Base-by-base conservation (phyloP, 176 grass and related monocot genomes). In the Aegilops sharonensis region DNA sequence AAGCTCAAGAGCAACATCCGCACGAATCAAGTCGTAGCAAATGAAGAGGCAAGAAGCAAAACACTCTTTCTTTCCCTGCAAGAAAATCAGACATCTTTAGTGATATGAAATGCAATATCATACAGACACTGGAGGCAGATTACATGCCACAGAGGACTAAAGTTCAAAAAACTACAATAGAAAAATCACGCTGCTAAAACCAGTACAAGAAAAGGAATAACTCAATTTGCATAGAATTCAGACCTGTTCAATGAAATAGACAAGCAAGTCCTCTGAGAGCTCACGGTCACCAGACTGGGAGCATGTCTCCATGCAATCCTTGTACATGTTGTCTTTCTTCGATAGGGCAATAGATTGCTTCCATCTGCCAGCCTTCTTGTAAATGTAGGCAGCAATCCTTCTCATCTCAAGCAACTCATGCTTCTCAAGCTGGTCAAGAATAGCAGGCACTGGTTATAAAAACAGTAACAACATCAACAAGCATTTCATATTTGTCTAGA, bases 261-360 rank as follows among this genome's bases (percentile, higher is more conserved):
- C 86, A 88, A 98, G 91, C 81, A 95, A 87, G 45, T 99, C 97
- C 47, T 99, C 97, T 14, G 94, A 94, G 35, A 96, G 90, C 64
- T 99, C 97, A 31, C 92, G 89, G 56, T 92, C 94, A 87, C 97
- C 94, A 83, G 94, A 99, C 48, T 96, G 97, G 0, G 97, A 99
- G 83, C 97, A 99, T 80, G 97, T 99, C 85, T 99, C 97, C 97
- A 99, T 99, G 84, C 90, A 93, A 87, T 98, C 97, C 87, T 94
- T 95, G 85, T 98, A 98, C 90, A 98, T 88, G 87, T 95, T 98
- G 66, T 96, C 97, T 83, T 98, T 98, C 92, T 98, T 98, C 0
- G 97, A 98, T 14, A 95, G 43, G 15, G 90, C 92, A 91, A 98
- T 98, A 5, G 96, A 98, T 69, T 92, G 90, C 90, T 98, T 98